phyloP scores from a whole-genome alignment of 805 yeast species.

The Ogataea nonfermentans region DNA sequence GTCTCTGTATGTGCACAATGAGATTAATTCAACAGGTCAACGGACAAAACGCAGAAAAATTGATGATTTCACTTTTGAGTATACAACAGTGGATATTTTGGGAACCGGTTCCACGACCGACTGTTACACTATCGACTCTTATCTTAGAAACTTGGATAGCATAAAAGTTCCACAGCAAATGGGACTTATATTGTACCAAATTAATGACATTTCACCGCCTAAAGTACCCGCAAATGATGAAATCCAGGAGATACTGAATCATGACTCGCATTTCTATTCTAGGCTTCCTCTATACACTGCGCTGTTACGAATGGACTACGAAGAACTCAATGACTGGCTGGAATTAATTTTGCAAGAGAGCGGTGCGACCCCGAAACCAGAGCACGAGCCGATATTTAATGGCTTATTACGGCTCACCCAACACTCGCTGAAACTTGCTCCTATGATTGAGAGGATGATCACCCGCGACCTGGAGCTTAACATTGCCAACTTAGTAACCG shows the following conservation, averaged over 20 bases:
- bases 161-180: slow-evolving; percentile 16
- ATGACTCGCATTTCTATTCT: slow-evolving; percentile 9
- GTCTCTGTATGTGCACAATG: slow-evolving; percentile 9
- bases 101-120: slow-evolving; percentile 7
- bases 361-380: slow-evolving; percentile 1
- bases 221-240: slow-evolving; percentile 2
- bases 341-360: slow-evolving; percentile 6
- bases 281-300: slow-evolving; percentile 15
- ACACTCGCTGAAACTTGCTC: slow-evolving; percentile 7
- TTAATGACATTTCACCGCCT: slow-evolving; percentile 8
- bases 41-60: slow-evolving; percentile 14
- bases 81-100: slow-evolving; percentile 13
- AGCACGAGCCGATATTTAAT: slow-evolving; percentile 13
- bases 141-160: slow-evolving; percentile 10
- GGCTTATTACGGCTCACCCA: slow-evolving; percentile 17
- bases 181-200: slow-evolving; percentile 17
- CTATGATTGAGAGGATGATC: slow-evolving; percentile 10
- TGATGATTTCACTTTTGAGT: slow-evolving; percentile 11
- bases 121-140: slow-evolving; percentile 16
- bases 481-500: slow-evolving; percentile 4
- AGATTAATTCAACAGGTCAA: not conserved
- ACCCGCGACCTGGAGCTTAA: slow-evolving; percentile 1
- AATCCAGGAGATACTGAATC: slow-evolving; percentile 4
- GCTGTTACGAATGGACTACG: slow-evolving; percentile 12
- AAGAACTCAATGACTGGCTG: slow-evolving; percentile 19